Evolutionary conservation across 768 basidiomycete species (phyloP).

Genomic region (Boletus rubescentipes): DNA sequence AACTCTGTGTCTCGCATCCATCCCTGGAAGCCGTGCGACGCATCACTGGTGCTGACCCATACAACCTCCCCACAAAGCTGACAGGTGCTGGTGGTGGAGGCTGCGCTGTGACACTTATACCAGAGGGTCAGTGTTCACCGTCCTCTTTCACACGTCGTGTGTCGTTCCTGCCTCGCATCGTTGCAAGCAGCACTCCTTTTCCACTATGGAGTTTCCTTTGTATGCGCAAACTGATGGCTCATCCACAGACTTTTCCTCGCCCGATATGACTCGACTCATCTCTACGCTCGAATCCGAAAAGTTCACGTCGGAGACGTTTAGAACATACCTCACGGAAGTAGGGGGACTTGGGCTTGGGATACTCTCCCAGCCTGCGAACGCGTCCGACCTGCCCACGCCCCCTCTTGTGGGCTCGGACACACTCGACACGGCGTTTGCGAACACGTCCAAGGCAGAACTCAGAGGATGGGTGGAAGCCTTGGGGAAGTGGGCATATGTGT

Average conservation of each 20-base stretch:
- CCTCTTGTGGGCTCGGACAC: slow-evolving; percentile 15
- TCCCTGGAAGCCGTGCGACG: slow-evolving; percentile 76
- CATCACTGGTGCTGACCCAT: slow-evolving; percentile 63
- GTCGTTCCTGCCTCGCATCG: background rate
- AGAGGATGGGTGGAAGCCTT: slow-evolving; percentile 35
- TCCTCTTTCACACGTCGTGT: background rate
- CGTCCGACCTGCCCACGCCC: slow-evolving; percentile 27
- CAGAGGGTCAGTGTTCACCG: slow-evolving; percentile 66
- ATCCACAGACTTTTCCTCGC: slow-evolving; percentile 64
- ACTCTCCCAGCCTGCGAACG: slow-evolving; percentile 50
- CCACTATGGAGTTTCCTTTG: background rate
- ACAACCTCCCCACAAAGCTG: slow-evolving; percentile 83
- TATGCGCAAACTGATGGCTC: background rate
- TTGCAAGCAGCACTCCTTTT: background rate
- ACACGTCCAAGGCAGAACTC: slow-evolving; percentile 29
- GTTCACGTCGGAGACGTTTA: slow-evolving; percentile 35
- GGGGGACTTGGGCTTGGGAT: slow-evolving; percentile 93
- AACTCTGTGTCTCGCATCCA: slow-evolving; percentile 90
- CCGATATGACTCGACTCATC: slow-evolving; percentile 57
- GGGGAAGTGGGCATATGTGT: slow-evolving; percentile 44
- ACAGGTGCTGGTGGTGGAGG: slow-evolving; percentile 99
- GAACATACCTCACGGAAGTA: slow-evolving; percentile 82
- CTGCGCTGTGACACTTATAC: slow-evolving; percentile 94
- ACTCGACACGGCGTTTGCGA: slow-evolving; percentile 26
- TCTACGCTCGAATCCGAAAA: slow-evolving; percentile 43